Evolutionary conservation across 441 rosid genomes (phyloP), one percentile per base, ranked within the genome.

Genomic region (Erysimum cheiri): DNA sequence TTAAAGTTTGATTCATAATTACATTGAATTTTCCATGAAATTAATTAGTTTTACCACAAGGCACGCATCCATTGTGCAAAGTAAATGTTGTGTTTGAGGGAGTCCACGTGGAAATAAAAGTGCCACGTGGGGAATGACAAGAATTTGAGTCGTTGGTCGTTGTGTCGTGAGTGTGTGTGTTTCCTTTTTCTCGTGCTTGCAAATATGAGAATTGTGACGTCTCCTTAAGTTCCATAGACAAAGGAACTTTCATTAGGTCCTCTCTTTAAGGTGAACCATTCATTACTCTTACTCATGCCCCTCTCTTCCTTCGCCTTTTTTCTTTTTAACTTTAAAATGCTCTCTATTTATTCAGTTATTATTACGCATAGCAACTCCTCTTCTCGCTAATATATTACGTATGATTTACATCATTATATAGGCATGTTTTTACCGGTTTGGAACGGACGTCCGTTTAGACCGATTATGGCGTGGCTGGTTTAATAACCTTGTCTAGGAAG

Each of bases 221-320:
- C 47, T 75, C 78, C 64, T 53, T 66, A 33, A 66, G 62, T 59
- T 67, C 73, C 73, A 67, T 69, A 63, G 78, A 56, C 74, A 75
- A 63, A 75, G 78, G 64, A 75, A 54, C 70, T 75, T 69, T 75
- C 78, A 75, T 75, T 75, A 55, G 74, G 78, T 75, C 66, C 74
- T 75, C 70, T 57, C 78, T 75, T 62, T 75, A 62, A 55, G 78
- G 74, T 55, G 66, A 69, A 55, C 74, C 70, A 75, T 75, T 63
- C 70, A 75, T 75, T 63, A 69, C 73, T 56, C 78, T 75, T 63
- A 69, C 73, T 56, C 78, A 75, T 75, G 70, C 58, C 29, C 68
- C 69, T 53, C 40, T 46, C 52, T 43, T 36, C 39, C 47, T 65
- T 47, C 15, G 13, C 46, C 19, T 43, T 71, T 55, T 44, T 44